Base-by-base conservation (phyloP, 129 eudicot species). In the Scalesia atractyloides region DNA sequence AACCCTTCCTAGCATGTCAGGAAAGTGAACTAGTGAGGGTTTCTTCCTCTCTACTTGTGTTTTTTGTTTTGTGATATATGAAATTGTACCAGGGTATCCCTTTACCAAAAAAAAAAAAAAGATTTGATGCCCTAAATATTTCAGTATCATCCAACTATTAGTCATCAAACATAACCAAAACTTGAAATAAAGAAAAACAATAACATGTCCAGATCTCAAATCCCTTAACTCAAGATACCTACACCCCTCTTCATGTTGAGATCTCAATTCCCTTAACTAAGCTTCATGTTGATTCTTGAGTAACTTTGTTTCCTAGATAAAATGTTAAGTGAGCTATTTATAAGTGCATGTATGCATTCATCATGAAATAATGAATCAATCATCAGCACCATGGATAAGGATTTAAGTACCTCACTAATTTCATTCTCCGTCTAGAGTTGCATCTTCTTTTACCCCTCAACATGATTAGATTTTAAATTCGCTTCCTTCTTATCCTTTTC, bases 141-240 rank as follows among this genome's bases (percentile, higher is more conserved):
- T n/a, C n/a, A n/a, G n/a, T n/a, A n/a, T n/a, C n/a, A n/a, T n/a
- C n/a, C n/a, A n/a, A n/a, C n/a, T n/a, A n/a, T n/a, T n/a, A n/a
- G n/a, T n/a, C n/a, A n/a, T n/a, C n/a, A n/a, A n/a, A n/a, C n/a
- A n/a, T n/a, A n/a, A n/a, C n/a, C n/a, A n/a, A n/a, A n/a, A n/a
- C n/a, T n/a, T n/a, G n/a, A n/a, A n/a, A n/a, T n/a, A n/a, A n/a
- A n/a, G n/a, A n/a, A n/a, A n/a, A n/a, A n/a, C n/a, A n/a, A n/a
- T n/a, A n/a, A n/a, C n/a, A n/a, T n/a, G n/a, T n/a, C n/a, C n/a
- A n/a, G n/a, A n/a, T n/a, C n/a, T n/a, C n/a, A n/a, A n/a, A n/a
- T n/a, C n/a, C n/a, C n/a, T n/a, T n/a, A n/a, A n/a, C n/a, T 95
- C 88, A 76, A 95, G 94, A 80, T 90, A 82, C 84, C 84, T 83